Percentiles rank a stretch among this genome's conserved stretches.
Evolutionary conservation across 306 rosid species (phyloP).

Genomic region (Quercus variabilis): DNA sequence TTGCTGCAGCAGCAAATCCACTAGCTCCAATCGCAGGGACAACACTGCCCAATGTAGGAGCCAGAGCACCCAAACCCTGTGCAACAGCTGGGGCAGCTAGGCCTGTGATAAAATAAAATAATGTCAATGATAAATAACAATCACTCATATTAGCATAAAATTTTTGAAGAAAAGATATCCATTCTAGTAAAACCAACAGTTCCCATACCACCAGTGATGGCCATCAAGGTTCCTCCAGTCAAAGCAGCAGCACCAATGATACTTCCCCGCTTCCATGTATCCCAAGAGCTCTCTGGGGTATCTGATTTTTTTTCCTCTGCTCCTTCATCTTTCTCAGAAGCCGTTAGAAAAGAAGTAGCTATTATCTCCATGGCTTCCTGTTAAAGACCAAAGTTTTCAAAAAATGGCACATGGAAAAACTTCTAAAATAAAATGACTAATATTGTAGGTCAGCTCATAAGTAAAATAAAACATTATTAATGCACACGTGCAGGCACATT

Average conservation of each 20-base stretch:
- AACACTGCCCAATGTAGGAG: not conserved
- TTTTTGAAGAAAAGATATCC: not conserved
- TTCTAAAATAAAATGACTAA: not conserved
- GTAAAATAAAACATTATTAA: not conserved
- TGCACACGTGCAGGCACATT: not conserved
- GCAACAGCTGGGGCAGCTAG: constrained; percentile 9
- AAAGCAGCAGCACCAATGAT: constrained; percentile 31
- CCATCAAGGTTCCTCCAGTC: constrained; percentile 27
- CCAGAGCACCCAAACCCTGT: not conserved
- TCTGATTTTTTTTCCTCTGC: not conserved
- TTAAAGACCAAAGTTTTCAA: not conserved
- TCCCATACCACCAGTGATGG: constrained; percentile 26
- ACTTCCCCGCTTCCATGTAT: constrained; percentile 25
- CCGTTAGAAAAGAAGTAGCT: constrained; percentile 24
- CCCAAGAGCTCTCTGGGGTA: constrained; percentile 2
- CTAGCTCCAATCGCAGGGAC: constrained; percentile 22
- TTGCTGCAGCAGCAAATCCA: constrained; percentile 22
- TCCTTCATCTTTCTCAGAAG: constrained; percentile 1
- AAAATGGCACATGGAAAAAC: not conserved
- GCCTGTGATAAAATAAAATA: constrained; percentile 1
- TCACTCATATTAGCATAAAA: not conserved
- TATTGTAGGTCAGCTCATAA: not conserved
- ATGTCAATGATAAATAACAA: not conserved
- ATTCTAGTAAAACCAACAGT: not conserved
- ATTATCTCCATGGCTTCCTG: constrained; percentile 32